Evolutionary conservation across 495 filamentous ascomycete genomes (phyloP).

Genomic region (Cryomyces minteri): DNA sequence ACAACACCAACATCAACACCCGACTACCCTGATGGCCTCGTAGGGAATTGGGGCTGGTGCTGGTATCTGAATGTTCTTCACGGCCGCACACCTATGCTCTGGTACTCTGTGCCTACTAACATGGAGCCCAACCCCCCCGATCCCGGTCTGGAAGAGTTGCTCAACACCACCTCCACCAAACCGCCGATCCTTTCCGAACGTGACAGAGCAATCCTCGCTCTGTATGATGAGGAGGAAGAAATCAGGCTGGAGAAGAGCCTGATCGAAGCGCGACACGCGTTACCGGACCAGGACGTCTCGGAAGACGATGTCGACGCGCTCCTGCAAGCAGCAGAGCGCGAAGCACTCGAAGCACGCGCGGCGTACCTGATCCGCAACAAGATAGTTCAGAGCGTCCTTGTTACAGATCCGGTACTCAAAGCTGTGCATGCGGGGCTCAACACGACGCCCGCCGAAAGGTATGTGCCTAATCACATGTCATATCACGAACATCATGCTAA

Average conservation of each 20-base stretch:
- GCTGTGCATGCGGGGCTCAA: conserved; percentile 52
- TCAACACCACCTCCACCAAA: not conserved
- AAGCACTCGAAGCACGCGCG: conserved; percentile 49
- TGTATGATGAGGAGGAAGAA: not conserved
- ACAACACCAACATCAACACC: no score
- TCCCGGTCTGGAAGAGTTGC: no score
- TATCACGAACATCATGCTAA: not conserved
- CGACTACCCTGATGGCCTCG: no score
- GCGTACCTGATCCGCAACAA: conserved; percentile 45
- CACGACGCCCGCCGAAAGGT: conserved; percentile 51
- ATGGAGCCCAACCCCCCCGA: no score
- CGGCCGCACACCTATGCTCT: no score
- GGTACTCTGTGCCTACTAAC: no score
- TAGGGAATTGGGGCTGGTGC: no score
- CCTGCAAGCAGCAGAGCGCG: conserved; percentile 37
- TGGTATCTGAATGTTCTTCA: no score
- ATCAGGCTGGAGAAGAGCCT: not conserved
- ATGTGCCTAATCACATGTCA: conserved; percentile 3
- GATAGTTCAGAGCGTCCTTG: conserved; percentile 45
- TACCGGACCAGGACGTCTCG: not conserved
- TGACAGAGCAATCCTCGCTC: not conserved
- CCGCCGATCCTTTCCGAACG: not conserved
- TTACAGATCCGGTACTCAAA: conserved; percentile 55
- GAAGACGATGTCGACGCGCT: conserved; percentile 31
- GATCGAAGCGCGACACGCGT: not conserved